Base-by-base conservation (phyloP, 352 stramenopile genomes). In the Globisporangium perplexum region DNA sequence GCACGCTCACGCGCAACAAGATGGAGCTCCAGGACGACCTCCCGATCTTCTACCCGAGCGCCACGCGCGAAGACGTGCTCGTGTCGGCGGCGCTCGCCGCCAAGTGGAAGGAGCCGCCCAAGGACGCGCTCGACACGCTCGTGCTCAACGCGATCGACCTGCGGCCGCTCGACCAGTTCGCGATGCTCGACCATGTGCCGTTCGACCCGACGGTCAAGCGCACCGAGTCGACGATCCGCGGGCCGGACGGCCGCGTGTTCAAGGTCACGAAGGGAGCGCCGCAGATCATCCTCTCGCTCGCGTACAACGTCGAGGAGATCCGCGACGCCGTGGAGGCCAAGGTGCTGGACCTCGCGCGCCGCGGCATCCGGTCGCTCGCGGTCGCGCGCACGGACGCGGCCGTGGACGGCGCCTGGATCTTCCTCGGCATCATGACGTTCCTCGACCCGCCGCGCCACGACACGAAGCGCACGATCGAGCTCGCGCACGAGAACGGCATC, bases 381-480 rank as follows among this genome's bases (percentile, higher is more conserved):
- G 87, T 98, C 23, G 88, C 74, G 20, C 89, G 91, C 28, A 89
- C 80, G 30, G 74, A 83, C 22, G 73, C 89, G n/a, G 48, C 48
- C 8, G 74, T 83, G 11, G 75, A 94, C 50, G 82, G 71, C 41
- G 72, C 71, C 38, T 98, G 94, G 93, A 72, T 96, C 31, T 98
- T 99, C 68, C 66, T 96, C 24, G 96, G 96, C 20, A 83, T 99
- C 44, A 78, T 99, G 55, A 95, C 94, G 33, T 97, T 98, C 76
- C 60, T 98, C 24, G 96, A 99, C 68, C 96, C 96, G 18, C 95
- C 96, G 38, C 90, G 96, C 47, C 82, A 95, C 58, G 96, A 98
- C 70, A 98, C 95, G 28, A 90, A 92, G 51, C 76, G 78, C 33
- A 98, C 95, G 22, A 98, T 99, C 58, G 77, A 95, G 55, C 80